Conservation (phyloP, 257 asterid genomes). For the Eucommia ulmoides region DNA sequence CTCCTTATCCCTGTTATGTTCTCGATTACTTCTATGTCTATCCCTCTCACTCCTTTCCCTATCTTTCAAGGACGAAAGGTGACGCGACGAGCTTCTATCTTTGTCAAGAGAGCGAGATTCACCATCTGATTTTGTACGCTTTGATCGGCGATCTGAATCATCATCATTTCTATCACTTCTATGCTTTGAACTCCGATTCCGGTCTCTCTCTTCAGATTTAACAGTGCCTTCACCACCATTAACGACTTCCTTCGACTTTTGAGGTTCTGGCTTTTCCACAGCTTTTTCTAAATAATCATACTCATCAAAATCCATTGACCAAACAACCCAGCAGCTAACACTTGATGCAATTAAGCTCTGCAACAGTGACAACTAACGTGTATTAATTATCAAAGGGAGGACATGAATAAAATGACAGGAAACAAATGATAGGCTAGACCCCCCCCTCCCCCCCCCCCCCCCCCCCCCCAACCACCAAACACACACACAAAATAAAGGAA, state of each 20-base stretch:
- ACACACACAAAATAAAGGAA: no score
- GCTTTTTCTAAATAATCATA: neutral
- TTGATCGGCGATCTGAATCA: neutral
- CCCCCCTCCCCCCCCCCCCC: no score
- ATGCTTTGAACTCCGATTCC: neutral
- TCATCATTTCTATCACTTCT: neutral
- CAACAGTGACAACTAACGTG: no score
- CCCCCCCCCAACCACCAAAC: no score
- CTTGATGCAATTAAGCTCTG: no score
- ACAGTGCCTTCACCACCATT: neutral
- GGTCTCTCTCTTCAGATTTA: neutral
- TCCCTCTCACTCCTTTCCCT: neutral
- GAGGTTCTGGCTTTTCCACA: neutral
- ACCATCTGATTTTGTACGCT: neutral
- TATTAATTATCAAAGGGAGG: no score
- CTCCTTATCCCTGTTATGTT: neutral
- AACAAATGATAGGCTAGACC: no score
- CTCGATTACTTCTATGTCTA: neutral
- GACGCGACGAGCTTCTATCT: neutral
- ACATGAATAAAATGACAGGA: no score
- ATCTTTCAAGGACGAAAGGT: neutral
- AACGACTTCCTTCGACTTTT: neutral
- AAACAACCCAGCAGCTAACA: no score
- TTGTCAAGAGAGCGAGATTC: neutral
- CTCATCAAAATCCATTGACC: neutral